Base-by-base conservation (phyloP, 2,329 filamentous ascomycete species). In the Botrytis sinoallii region DNA sequence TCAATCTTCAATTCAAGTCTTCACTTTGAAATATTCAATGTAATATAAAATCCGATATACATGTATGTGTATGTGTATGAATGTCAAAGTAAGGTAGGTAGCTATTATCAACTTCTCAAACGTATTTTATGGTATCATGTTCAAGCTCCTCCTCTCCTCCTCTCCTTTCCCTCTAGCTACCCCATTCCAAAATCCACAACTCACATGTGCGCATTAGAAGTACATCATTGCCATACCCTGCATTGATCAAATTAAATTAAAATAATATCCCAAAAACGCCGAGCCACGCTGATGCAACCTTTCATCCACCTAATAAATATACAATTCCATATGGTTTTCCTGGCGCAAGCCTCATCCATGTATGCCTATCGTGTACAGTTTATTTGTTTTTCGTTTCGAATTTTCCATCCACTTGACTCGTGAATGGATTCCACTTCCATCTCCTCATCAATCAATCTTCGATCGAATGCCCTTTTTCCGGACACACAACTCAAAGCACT, bases 231-330 rank as follows among this genome's bases (percentile, higher is more conserved):
- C 29, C 12, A 40, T 61, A n/a, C 35, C 38, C n/a, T 16, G 14
- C 52, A 67, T 38, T 22, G 48, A 67, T 12, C 22, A 25, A 48
- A 52, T 9, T 18, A n/a, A 29, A n/a, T 0, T 52, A 9, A 38
- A 38, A 14, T 67, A 7, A 46, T 22, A n/a, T 55, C 52, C 52
- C 52, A 29, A 67, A 70, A 70, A 70, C 67, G 67, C 67, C 67
- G 42, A n/a, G 35, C 67, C 67, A 70, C 22, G 52, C 67, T 60
- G 32, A 60, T 70, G 25, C 48, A 60, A 38, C 40, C 32, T 42
- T 44, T 60, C 35, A 5, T 29, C 67, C 48, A 42, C 25, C 25
- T 25, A 29, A 70, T 68, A 22, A 70, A 59, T 60, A 70, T 35
- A 60, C 67, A 32, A 1, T 61, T 46, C 22, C 14, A 8, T n/a